Conservation (phyloP, 257 asterid genomes). For the Solanum commersonii region DNA sequence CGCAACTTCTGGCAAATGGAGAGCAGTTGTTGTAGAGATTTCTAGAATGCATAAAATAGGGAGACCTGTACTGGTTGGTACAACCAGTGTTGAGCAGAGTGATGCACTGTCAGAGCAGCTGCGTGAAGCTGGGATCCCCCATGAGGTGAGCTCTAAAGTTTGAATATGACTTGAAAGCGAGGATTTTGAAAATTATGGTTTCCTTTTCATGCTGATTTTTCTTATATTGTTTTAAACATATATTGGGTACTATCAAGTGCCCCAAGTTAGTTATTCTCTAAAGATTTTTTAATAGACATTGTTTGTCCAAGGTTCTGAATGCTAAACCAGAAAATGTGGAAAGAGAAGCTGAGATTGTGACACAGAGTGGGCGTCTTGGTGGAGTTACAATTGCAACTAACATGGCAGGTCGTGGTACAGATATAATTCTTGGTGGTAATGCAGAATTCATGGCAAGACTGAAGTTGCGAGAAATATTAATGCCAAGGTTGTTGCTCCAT, state of each 20-base stretch:
- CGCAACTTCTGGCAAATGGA: slow-evolving; percentile 90
- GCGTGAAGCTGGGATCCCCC: slow-evolving; percentile 75
- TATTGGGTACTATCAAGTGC: background rate
- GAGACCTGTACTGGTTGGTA: slow-evolving; percentile 95
- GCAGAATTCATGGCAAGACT: slow-evolving; percentile 98
- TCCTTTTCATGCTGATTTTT: background rate
- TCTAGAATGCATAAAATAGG: slow-evolving; percentile 97
- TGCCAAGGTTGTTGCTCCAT: slow-evolving; percentile 68
- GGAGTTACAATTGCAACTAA: slow-evolving; percentile 98
- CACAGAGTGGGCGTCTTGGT: slow-evolving; percentile 99
- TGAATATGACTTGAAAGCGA: background rate
- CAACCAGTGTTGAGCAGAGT: slow-evolving; percentile 99
- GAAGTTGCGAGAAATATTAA: slow-evolving; percentile 95
- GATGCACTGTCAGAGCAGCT: slow-evolving; percentile 83
- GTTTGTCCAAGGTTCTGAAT: slow-evolving; percentile 64
- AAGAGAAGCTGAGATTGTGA: slow-evolving; percentile 99
- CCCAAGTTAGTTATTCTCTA: background rate
- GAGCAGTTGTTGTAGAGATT: slow-evolving; percentile 93
- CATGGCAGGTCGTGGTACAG: slow-evolving; percentile 99
- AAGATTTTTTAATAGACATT: background rate
- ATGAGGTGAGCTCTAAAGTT: slow-evolving; percentile 54
- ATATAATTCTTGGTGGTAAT: slow-evolving; percentile 98
- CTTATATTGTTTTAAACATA: background rate
- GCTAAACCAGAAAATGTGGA: slow-evolving; percentile 99
- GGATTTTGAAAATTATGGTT: background rate